Evolutionary conservation across 768 basidiomycete species (phyloP).

Genomic region (Albatrellus ellisii): DNA sequence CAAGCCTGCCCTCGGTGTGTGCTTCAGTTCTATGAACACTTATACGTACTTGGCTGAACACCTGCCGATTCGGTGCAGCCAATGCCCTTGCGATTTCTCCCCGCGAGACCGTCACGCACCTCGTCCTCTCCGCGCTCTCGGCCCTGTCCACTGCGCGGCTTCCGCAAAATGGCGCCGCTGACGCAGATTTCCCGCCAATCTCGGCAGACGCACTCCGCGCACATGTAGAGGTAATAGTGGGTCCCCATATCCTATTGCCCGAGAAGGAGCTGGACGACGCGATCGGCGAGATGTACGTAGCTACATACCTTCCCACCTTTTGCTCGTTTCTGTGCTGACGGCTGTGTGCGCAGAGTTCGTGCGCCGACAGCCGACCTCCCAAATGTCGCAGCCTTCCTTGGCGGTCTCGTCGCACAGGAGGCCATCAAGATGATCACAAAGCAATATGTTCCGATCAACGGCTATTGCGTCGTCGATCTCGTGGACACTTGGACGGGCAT

Average conservation of each 20-base stretch:
- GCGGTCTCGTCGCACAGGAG: slow-evolving; percentile 92
- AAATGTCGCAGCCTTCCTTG: slow-evolving; percentile 86
- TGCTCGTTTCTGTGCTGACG: slow-evolving; percentile 8
- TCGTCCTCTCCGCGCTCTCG: slow-evolving; percentile 55
- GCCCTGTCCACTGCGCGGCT: neutral
- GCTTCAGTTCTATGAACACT: neutral
- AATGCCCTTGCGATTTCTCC: slow-evolving; percentile 28
- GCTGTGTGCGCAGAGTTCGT: slow-evolving; percentile 40
- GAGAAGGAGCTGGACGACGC: slow-evolving; percentile 41
- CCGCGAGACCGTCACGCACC: slow-evolving; percentile 53
- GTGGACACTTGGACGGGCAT: slow-evolving; percentile 66
- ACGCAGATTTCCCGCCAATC: slow-evolving; percentile 20
- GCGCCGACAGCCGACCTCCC: slow-evolving; percentile 79
- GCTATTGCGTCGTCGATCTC: slow-evolving; percentile 76
- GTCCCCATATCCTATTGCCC: slow-evolving; percentile 34
- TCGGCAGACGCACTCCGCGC: slow-evolving; percentile 39
- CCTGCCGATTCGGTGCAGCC: slow-evolving; percentile 21
- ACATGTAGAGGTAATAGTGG: slow-evolving; percentile 37
- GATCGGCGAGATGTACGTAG: slow-evolving; percentile 74
- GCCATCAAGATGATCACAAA: slow-evolving; percentile 94
- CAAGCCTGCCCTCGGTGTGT: slow-evolving; percentile 34
- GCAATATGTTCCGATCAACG: slow-evolving; percentile 87
- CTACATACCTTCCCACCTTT: neutral
- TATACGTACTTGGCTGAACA: neutral
- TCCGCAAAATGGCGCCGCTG: slow-evolving; percentile 11